These are phyloP conservation scores for Cucurbitaria berberidis DNA, from an alignment of 2,329 filamentous ascomycete genomes.

Conservation along the genomic window DNA sequence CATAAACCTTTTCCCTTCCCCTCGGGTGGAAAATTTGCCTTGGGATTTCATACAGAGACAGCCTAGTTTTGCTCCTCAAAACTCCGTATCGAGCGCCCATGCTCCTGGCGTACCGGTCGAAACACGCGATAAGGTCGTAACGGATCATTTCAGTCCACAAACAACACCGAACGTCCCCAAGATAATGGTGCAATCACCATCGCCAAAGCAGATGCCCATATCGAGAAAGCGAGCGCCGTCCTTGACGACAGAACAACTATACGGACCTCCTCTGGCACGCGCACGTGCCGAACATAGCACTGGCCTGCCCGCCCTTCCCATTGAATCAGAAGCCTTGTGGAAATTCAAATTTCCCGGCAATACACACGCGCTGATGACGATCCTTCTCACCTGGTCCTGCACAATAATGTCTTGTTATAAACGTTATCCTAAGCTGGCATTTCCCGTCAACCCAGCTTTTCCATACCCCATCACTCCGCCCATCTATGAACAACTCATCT, in stretches of 20 bases:
- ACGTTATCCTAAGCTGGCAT: slow-evolving; percentile 11
- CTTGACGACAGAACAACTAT: not conserved
- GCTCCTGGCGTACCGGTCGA: not conserved
- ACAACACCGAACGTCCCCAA: not conserved
- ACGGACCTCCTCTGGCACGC: slow-evolving; percentile 2
- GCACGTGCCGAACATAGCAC: slow-evolving; percentile 1
- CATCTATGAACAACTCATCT: slow-evolving; percentile 16
- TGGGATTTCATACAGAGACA: not conserved
- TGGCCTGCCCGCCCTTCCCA: slow-evolving; percentile 14
- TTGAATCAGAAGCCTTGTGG: slow-evolving; percentile 3
- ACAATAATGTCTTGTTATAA: slow-evolving; percentile 17
- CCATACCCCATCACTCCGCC: slow-evolving; percentile 19
- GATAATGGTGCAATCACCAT: slow-evolving; percentile 9
- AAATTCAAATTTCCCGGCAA: slow-evolving; percentile 20
- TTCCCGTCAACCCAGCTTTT: slow-evolving; percentile 25
- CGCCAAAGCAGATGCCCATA: not conserved
- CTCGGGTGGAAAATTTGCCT: slow-evolving; percentile 6
- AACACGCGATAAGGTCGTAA: not conserved
- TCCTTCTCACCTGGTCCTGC: slow-evolving; percentile 28
- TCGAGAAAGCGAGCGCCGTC: slow-evolving; percentile 13
- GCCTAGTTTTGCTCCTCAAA: not conserved
- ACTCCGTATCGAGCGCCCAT: not conserved
- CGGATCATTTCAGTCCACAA: not conserved
- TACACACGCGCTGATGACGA: slow-evolving; percentile 19
- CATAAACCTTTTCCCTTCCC: slow-evolving; percentile 11